Evolutionary conservation across 192 early-diverging fungal species (phyloP), one percentile per base, ranked within the genome.

Genomic region (Coemansia sp.): DNA sequence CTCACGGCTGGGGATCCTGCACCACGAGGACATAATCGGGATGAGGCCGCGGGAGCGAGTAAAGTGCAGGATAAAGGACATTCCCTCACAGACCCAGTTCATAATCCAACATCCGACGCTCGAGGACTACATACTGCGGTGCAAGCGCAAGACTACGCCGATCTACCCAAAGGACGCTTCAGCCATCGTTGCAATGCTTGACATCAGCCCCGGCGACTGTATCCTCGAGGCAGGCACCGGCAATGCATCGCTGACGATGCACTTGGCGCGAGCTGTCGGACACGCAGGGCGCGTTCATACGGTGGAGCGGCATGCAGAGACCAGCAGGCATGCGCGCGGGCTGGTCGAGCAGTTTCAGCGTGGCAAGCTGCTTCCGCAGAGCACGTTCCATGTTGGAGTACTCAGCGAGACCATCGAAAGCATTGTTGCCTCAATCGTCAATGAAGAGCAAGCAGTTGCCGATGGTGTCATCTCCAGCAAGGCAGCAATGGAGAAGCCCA

Each of bases 221-320:
- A 65, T 91, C 14, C 70, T 91, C 11, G 89, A 91, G 67, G 89
- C 88, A 0, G 89, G 89, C 0, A 91, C 89, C 0, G 89, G 89
- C 0, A 91, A 91, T 58, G 89, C 85, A 2, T 84, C 85, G 26
- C 71, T 91, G 51, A 88, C 88, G 0, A 67, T 91, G 64, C 80
- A 88, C 52, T 64, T 91, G 70, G 88, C 88, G 1, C 64, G 85
- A 1, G 85, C 87, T 0, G 81, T 90, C 11, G 75, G 65, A 11
- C 16, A 26, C 0, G 20, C n/a, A 0, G 80, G 85, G 0, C 52
- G 66, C 18, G 79, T 91, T 14, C 68, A 85, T 36, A 88, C 89
- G 0, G 85, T 89, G 39, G 89, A 91, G 24, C 76, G 82, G 16
- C 63, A 76, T 24, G 62, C 75, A 34, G 59, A 65, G 1, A 83